Conservation (phyloP, 2,329 filamentous ascomycete species). For the Aspergillus aculeatinus region DNA sequence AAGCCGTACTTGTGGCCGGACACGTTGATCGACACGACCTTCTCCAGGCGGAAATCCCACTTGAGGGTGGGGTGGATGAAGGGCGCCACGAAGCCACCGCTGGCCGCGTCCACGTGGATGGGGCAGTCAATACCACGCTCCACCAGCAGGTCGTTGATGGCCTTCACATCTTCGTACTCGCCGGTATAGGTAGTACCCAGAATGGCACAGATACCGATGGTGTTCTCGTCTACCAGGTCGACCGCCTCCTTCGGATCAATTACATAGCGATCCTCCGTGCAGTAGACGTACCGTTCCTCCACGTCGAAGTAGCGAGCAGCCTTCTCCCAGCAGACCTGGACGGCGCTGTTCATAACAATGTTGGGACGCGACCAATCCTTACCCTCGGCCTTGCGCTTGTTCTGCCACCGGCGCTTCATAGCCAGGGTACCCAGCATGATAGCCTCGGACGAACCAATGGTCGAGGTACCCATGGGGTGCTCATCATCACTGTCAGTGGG, state of each 20-base stretch:
- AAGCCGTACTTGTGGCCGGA: constrained; percentile 85
- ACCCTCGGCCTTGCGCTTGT: constrained; percentile 76
- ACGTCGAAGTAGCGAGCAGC: constrained; percentile 86
- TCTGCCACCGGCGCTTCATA: constrained; percentile 95
- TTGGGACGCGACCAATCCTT: constrained; percentile 81
- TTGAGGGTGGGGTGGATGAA: constrained; percentile 80
- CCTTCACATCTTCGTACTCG: constrained; percentile 92
- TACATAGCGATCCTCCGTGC: constrained; percentile 60
- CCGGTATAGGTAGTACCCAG: constrained; percentile 93
- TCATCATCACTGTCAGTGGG: constrained; percentile 57
- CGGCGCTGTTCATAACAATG: constrained; percentile 91
- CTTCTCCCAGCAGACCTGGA: constrained; percentile 98
- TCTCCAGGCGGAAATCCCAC: constrained; percentile 90
- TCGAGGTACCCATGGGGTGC: constrained; percentile 79
- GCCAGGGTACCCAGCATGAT: constrained; percentile 61
- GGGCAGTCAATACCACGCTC: constrained; percentile 73
- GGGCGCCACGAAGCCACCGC: constrained; percentile 87
- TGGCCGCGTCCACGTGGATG: constrained; percentile 92
- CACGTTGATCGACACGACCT: constrained; percentile 90
- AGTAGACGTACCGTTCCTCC: constrained; percentile 77
- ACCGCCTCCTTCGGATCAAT: constrained; percentile 64
- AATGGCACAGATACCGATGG: constrained; percentile 89
- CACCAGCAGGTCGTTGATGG: constrained; percentile 81
- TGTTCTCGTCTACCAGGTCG: constrained; percentile 65
- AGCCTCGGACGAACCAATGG: constrained; percentile 80